These are phyloP conservation scores for Multifurca ochricompacta DNA, from an alignment of 768 basidiomycete species.

Conservation along the genomic window DNA sequence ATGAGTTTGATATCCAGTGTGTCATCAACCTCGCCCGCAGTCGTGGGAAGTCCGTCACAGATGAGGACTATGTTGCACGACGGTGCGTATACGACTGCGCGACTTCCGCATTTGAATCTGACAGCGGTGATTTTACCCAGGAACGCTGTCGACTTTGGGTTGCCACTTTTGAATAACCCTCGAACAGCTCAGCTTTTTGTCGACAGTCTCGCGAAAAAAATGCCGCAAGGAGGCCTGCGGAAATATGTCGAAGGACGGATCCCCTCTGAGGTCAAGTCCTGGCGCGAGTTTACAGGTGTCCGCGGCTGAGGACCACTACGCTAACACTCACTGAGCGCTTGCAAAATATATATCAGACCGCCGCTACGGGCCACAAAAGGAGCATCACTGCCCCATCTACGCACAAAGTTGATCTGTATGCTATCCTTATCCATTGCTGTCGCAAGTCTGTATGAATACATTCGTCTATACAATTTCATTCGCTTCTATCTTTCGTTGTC, in stretches of 20 bases:
- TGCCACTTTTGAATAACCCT: constrained; percentile 86
- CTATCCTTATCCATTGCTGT: background rate
- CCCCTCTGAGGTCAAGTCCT: constrained; percentile 86
- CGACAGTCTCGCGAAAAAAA: constrained; percentile 76
- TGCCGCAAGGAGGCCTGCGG: constrained; percentile 69
- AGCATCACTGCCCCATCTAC: background rate
- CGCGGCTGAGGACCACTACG: constrained; percentile 48
- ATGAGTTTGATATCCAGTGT: constrained; percentile 88
- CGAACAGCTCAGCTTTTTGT: constrained; percentile 86
- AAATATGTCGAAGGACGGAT: constrained; percentile 82
- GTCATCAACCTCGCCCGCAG: constrained; percentile 88
- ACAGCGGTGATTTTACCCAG: background rate
- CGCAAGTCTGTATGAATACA: constrained; percentile 8
- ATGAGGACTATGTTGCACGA: constrained; percentile 96
- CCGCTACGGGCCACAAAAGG: background rate
- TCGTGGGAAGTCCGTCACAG: constrained; percentile 66
- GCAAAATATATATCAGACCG: background rate
- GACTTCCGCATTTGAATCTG: background rate
- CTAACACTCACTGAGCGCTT: too few relatives aligned
- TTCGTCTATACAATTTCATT: background rate
- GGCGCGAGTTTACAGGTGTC: constrained; percentile 81
- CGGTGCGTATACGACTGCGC: constrained; percentile 39
- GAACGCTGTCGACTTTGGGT: constrained; percentile 36
- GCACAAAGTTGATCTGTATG: background rate
- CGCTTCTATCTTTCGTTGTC: background rate